Conservation (phyloP, 1,284 basidiomycete genomes). For the Ustilago trichophora region DNA sequence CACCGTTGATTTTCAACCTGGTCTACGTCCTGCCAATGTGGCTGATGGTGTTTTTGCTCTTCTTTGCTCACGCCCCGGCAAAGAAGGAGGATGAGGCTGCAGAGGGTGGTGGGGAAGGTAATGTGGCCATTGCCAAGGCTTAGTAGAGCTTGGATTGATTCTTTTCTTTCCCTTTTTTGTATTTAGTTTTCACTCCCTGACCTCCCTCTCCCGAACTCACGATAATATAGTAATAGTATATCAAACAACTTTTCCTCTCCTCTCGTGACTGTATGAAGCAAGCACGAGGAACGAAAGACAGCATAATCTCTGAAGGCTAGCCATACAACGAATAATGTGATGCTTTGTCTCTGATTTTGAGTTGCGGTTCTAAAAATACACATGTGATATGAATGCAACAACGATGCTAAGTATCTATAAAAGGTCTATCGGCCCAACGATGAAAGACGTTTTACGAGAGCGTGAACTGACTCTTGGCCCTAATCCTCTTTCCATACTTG, state of each 20-base stretch:
- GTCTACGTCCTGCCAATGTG: conserved; percentile 55
- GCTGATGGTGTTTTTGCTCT: conserved; percentile 51
- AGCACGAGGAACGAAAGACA: no score
- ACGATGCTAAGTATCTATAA: no score
- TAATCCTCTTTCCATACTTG: conserved; percentile 45
- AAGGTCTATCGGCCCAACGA: no score
- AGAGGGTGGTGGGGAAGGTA: not conserved
- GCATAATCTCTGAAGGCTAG: no score
- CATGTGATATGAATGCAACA: no score
- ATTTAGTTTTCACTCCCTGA: conserved; percentile 11
- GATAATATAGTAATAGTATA: no score
- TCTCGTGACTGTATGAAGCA: no score
- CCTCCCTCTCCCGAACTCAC: no score
- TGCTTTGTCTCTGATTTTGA: no score
- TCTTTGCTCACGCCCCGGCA: conserved; percentile 50
- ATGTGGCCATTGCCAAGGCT: conserved; percentile 24
- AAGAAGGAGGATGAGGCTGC: conserved; percentile 14
- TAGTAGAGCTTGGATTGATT: not conserved
- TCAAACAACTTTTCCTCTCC: no score
- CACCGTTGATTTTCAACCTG: conserved; percentile 51
- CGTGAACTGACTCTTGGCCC: conserved; percentile 43
- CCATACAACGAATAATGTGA: no score
- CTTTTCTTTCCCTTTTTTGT: not conserved
- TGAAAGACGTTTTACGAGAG: conserved; percentile 13
- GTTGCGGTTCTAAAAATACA: conserved; percentile 12